Percentiles rank a stretch among this genome's conserved stretches.
Conservation (phyloP, 75 land plant species). For the Selaginella moellendorffii region DNA sequence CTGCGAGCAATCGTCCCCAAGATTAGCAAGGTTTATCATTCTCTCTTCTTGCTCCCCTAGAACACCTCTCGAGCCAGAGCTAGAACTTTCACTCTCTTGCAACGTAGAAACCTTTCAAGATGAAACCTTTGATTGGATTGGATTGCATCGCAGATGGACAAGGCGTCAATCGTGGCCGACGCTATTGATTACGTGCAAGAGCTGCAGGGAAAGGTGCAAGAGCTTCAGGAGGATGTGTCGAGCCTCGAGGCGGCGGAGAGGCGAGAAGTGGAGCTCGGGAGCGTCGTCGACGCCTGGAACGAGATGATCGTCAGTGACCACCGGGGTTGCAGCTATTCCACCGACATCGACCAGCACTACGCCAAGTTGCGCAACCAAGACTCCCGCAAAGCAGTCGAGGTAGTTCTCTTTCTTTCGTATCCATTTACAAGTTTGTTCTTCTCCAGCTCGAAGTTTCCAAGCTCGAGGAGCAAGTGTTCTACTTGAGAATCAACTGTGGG, state of each 20-base stretch:
- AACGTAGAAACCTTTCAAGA: slow-evolving; percentile 2
- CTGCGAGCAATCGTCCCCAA: slow-evolving; percentile 22
- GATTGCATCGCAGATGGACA: slow-evolving; percentile 54
- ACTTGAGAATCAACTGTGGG: slow-evolving; percentile 26
- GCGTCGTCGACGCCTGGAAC: not conserved
- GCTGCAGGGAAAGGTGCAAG: slow-evolving; percentile 50
- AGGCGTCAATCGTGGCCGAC: slow-evolving; percentile 69
- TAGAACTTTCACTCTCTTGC: not conserved
- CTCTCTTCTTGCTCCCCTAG: not conserved
- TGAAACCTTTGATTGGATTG: not conserved
- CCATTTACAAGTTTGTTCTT: not conserved
- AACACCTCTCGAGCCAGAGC: not conserved
- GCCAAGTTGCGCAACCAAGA: not conserved
- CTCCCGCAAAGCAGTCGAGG: not conserved
- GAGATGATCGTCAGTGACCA: not conserved
- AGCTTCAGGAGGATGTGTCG: slow-evolving; percentile 36
- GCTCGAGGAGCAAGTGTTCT: slow-evolving; percentile 27
- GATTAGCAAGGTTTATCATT: slow-evolving; percentile 19
- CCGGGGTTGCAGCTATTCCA: not conserved
- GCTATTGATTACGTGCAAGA: slow-evolving; percentile 71
- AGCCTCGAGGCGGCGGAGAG: slow-evolving; percentile 8
- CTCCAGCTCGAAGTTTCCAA: slow-evolving; percentile 32
- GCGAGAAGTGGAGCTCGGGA: not conserved
- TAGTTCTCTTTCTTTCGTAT: not conserved
- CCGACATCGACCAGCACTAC: not conserved